Evolutionary conservation across 2,329 filamentous ascomycete species (phyloP).

Genomic region (Phaeosphaeria sp.): DNA sequence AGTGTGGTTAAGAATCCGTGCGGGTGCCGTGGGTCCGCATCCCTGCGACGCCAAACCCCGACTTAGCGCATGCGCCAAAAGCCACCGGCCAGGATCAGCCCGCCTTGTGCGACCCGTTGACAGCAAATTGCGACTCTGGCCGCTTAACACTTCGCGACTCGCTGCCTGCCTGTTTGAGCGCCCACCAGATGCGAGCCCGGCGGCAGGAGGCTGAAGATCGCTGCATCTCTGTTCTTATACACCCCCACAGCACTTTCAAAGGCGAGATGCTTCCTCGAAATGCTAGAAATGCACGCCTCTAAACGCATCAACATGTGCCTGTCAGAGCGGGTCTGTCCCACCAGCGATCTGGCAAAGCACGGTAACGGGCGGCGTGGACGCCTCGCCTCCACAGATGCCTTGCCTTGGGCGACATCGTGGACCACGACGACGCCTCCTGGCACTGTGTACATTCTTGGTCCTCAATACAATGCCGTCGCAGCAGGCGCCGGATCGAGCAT

Average conservation of each 20-base stretch:
- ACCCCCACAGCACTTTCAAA: too few relatives aligned
- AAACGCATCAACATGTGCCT: background rate
- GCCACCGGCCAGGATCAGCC: conserved; percentile 16
- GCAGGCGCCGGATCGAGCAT: conserved; percentile 25
- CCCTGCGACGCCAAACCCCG: conserved; percentile 5
- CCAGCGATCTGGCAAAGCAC: background rate
- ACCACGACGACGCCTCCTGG: background rate
- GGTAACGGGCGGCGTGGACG: conserved; percentile 5
- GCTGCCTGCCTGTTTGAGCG: conserved; percentile 2
- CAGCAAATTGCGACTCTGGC: conserved; percentile 25
- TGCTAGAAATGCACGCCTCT: too few relatives aligned
- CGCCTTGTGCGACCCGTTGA: conserved; percentile 19
- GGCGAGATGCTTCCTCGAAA: too few relatives aligned
- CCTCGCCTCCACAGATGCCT: conserved; percentile 5
- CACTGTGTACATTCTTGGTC: background rate
- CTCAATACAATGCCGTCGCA: conserved; percentile 1
- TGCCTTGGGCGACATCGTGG: background rate
- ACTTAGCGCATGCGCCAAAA: background rate
- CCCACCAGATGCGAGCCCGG: background rate
- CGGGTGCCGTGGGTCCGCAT: conserved; percentile 1
- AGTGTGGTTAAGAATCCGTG: conserved; percentile 11
- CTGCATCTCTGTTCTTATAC: too few relatives aligned
- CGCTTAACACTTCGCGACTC: conserved; percentile 4
- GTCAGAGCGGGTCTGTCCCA: background rate
- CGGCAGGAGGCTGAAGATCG: background rate